Evolutionary conservation across 2,329 filamentous ascomycete species (phyloP), one percentile per base, ranked within the genome.

Genomic region (Thielaviopsis punctulata): DNA sequence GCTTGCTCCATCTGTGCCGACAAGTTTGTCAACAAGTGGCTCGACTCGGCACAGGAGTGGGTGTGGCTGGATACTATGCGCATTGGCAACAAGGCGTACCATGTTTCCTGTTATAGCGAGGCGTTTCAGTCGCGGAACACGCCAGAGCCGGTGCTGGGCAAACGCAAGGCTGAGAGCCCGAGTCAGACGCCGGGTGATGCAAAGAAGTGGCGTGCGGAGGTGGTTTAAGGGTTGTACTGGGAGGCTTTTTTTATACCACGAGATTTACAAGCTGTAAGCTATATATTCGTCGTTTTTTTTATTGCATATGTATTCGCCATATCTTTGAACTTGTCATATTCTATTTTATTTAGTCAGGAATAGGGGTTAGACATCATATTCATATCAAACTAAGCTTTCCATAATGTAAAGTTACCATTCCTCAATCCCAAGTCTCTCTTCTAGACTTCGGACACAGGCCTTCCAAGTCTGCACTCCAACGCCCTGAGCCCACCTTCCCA

Each of bases 1-100:
- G 76, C 84, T 1, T 98, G 92, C 62, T 87, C 88, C 1, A 94
- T 98, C 59, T 96, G 92, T 64, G 89, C 95, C 64, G 92, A 98
- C 63, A 84, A 84, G 58, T 96, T 98, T 60, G 84, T 93, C 67
- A 87, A 85, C 58, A 84, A 84, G 58, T 96, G 88, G 84, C 80
- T 90, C 6, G 87, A 93, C 60, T 87, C 93, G 57, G 85, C 84
- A 18, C 88, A 96, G 65, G 90, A 98, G 62, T 96, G 89, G 76
- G 90, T 98, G 41, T 96, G 92, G 86, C 82, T 87, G 65, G 90
- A 98, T 65, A 86, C 90, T 0, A 73, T 85, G 49, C 76, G 82
- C 57, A 78, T 93, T 25, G 85, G 84, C 33, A 79, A 75, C 52
- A 80, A 86, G 57, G 83, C 92, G 15, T 96, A 87, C 61, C 92